phyloP scores from a whole-genome alignment of 345 rosid species.

The Capsella bursapastoris region DNA sequence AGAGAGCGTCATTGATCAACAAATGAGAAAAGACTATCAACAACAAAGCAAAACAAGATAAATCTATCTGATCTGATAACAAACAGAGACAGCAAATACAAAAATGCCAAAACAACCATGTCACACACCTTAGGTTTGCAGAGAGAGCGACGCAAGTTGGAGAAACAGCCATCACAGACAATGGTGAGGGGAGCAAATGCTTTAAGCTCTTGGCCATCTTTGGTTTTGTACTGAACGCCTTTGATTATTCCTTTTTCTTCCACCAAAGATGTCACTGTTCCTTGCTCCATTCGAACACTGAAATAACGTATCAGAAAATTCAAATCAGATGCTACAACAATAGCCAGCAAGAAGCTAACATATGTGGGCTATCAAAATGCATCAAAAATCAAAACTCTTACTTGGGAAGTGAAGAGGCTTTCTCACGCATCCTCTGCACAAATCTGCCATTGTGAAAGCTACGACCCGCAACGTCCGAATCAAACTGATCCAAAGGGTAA shows the following conservation, averaged over 20 bases:
- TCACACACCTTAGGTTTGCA: conserved; percentile 60
- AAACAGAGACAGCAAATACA: not conserved
- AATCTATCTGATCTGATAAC: not conserved
- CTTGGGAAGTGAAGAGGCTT: conserved; percentile 56
- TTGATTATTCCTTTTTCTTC: conserved; percentile 58
- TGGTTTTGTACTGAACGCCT: conserved; percentile 63
- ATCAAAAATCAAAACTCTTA: not conserved
- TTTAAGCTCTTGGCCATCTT: conserved; percentile 50
- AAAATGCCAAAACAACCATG: not conserved
- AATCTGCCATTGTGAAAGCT: conserved; percentile 64
- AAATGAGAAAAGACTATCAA: not conserved
- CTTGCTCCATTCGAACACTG: conserved; percentile 59
- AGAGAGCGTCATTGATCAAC: conserved; percentile 30
- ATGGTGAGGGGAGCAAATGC: conserved; percentile 60
- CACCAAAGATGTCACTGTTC: conserved; percentile 54
- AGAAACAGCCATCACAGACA: conserved; percentile 70
- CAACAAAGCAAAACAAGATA: not conserved
- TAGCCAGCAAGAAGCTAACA: not conserved
- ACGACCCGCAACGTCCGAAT: conserved; percentile 54
- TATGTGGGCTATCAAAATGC: not conserved
- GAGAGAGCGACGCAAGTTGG: conserved; percentile 59
- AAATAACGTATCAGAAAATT: not conserved
- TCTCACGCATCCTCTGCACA: conserved; percentile 60
- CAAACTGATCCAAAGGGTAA: conserved; percentile 54
- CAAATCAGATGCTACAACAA: not conserved